Conservation (phyloP, 768 basidiomycete species). For the Panus rudis region DNA sequence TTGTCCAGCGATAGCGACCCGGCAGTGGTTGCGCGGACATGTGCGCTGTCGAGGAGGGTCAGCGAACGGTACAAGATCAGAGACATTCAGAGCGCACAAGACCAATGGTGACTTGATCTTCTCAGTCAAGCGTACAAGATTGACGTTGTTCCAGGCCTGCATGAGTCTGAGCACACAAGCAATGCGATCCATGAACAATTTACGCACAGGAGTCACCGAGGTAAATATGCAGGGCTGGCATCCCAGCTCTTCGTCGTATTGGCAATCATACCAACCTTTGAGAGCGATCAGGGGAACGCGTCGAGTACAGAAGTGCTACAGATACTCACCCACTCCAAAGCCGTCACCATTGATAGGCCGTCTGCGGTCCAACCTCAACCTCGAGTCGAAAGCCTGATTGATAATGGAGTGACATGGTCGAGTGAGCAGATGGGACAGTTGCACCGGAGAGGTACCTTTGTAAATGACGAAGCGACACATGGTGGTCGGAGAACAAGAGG, state of each 20-base stretch:
- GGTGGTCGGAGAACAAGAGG: not conserved
- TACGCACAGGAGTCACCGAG: conserved; percentile 81
- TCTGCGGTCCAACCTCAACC: conserved; percentile 73
- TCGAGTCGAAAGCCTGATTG: conserved; percentile 94
- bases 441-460: conserved; percentile 91
- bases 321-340: conserved; percentile 79
- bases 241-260: conserved; percentile 76
- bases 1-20: conserved; percentile 90
- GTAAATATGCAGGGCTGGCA: conserved; percentile 93
- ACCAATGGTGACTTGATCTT: conserved; percentile 96
- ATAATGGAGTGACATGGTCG: conserved; percentile 94
- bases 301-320: not conserved
- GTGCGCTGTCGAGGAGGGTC: conserved; percentile 51
- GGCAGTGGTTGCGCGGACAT: conserved; percentile 91
- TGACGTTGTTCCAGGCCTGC: conserved; percentile 95
- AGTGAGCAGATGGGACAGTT: conserved; percentile 90
- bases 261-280: conserved; percentile 90
- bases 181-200: not conserved
- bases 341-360: conserved; percentile 94
- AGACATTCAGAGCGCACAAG: conserved; percentile 48
- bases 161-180: not conserved
- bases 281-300: not conserved
- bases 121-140: conserved; percentile 88
- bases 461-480: conserved; percentile 95
- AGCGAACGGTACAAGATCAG: not conserved